Evolutionary conservation across 2,329 filamentous ascomycete species (phyloP), one percentile per base, ranked within the genome.

Genomic region (Hymenoscyphus repandus): DNA sequence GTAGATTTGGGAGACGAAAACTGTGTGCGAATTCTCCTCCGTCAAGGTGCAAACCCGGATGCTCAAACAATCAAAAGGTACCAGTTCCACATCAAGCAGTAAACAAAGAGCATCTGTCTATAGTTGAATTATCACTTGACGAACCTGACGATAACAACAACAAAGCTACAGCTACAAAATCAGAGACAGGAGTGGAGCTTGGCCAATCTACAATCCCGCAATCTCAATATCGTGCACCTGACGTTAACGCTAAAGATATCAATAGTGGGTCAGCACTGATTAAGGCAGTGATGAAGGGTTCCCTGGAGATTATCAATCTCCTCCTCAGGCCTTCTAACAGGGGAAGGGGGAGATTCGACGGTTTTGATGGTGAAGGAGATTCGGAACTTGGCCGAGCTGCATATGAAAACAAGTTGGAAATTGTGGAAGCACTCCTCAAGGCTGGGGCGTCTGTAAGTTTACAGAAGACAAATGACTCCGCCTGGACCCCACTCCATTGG

Each of bases 281-380:
- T 10, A 36, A 32, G 17, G 43, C 43, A 2, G 43, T 45, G 7
- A 17, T 27, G 4, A 22, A 45, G 9, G 31, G 32, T 7, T 34
- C 15, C 13, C 7, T 33, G 13, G 32, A 33, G n/a, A 36, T 36
- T 13, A 30, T 36, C 5, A 13, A 22, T n/a, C 30, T 45, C 9
- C 32, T 45, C n/a, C 43, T 45, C 10, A 18, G 34, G 10, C 5
- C 34, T 4, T 5, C 12, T 4, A 11, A n/a, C 3, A 17, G 9
- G 2, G 31, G 34, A 9, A n/a, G 10, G 9, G n/a, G 2, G 64
- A 68, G 22, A 10, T 13, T 45, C 7, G 27, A 15, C 17, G 43
- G 30, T 9, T 22, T 45, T 34, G 42, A 45, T 20, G 15, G 3
- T 1, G 13, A 45, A 10, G 42, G 42, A 12, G 42, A 45, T 18